A percentile compares a stretch with the other conserved stretches of the same genome.
These are phyloP conservation scores for Spathaspora hagerdaliae DNA, from an alignment of 805 yeast species.

Conservation along the genomic window DNA sequence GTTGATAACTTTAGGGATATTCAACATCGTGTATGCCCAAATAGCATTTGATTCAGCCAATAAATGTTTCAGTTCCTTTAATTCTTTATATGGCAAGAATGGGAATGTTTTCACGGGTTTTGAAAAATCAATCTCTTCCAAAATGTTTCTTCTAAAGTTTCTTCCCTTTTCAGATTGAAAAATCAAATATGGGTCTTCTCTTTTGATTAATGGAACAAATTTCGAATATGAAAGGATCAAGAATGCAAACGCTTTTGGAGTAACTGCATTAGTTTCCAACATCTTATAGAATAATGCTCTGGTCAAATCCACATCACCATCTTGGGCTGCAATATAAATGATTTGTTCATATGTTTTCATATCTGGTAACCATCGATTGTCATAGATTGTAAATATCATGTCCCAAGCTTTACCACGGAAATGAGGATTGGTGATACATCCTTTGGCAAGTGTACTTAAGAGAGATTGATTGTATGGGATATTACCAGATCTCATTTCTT, in stretches of 20 bases:
- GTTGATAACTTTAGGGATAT: constrained; percentile 41
- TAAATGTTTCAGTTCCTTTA: constrained; percentile 40
- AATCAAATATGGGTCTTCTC: constrained; percentile 27
- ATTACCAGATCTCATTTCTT: constrained; percentile 51
- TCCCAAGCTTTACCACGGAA: constrained; percentile 69
- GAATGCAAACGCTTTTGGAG: constrained; percentile 41
- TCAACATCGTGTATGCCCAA: constrained; percentile 51
- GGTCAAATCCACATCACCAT: constrained; percentile 71
- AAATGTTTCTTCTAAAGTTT: constrained; percentile 42
- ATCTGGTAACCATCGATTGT: constrained; percentile 39
- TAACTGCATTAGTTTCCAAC: constrained; percentile 28
- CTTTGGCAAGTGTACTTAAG: constrained; percentile 58
- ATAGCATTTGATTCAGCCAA: constrained; percentile 77
- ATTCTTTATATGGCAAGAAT: constrained; percentile 55
- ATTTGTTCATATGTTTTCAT: constrained; percentile 57
- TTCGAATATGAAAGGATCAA: constrained; percentile 50
- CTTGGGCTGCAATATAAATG: constrained; percentile 71
- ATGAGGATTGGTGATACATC: constrained; percentile 47
- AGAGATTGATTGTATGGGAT: constrained; percentile 30
- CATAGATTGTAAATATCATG: constrained; percentile 61
- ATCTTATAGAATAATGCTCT: constrained; percentile 61
- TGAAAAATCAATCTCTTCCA: constrained; percentile 23
- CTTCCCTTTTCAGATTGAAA: constrained; percentile 43
- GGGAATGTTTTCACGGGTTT: constrained; percentile 44
- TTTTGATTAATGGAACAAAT: constrained; percentile 11